phyloP scores from a whole-genome alignment of 2,329 filamentous ascomycete genomes.

The Verticillium zaregamsianum region DNA sequence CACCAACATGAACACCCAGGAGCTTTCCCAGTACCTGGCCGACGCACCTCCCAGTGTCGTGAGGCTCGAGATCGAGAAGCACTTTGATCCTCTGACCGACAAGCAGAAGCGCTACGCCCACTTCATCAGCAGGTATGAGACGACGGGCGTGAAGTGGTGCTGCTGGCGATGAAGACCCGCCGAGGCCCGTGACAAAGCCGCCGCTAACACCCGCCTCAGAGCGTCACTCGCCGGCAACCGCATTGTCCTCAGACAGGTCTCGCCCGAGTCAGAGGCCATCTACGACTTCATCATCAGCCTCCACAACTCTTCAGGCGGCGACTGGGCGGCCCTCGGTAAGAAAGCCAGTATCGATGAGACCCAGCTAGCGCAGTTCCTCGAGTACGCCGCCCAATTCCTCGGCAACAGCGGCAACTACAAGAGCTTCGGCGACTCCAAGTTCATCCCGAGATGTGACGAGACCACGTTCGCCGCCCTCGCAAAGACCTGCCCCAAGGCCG shows the following conservation, averaged over 20 bases:
- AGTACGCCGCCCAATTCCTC: constrained; percentile 75
- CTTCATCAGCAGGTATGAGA: constrained; percentile 70
- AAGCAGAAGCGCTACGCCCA: constrained; percentile 88
- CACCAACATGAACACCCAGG: constrained; percentile 55
- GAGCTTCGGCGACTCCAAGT: constrained; percentile 81
- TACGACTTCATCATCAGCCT: constrained; percentile 77
- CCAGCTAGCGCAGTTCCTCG: constrained; percentile 64
- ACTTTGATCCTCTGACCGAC: constrained; percentile 75
- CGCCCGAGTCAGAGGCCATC: constrained; percentile 75
- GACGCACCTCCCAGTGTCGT: constrained; percentile 89
- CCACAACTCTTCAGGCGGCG: constrained; percentile 60
- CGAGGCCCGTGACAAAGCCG: neutral
- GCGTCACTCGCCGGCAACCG: constrained; percentile 74
- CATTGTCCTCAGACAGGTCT: constrained; percentile 76
- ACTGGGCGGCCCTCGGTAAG: constrained; percentile 65
- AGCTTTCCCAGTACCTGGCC: constrained; percentile 75
- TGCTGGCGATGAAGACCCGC: neutral
- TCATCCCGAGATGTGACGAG: constrained; percentile 67
- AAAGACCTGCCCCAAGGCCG: constrained; percentile 54
- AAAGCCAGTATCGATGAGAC: constrained; percentile 61
- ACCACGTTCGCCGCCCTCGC: constrained; percentile 63
- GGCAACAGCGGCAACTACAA: constrained; percentile 84
- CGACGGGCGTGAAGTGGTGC: neutral
- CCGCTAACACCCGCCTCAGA: constrained; percentile 34
- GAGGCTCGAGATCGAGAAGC: constrained; percentile 82